Evolutionary conservation across 1,284 basidiomycete genomes (phyloP).

Genomic region (Ganoderma multipileum): DNA sequence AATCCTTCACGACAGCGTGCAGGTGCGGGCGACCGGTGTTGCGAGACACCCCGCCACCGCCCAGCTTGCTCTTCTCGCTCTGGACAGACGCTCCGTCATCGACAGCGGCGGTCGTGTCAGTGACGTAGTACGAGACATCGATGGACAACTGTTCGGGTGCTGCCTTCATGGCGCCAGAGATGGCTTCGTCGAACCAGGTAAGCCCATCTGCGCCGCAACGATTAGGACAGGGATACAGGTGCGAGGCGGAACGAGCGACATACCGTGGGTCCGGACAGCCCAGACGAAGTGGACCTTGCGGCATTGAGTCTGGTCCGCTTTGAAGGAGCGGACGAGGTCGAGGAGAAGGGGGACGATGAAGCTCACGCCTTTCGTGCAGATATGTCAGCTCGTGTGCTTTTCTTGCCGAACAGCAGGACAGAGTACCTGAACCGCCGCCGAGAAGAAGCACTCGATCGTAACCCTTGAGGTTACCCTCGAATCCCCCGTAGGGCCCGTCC

Average conservation of each 20-base stretch:
- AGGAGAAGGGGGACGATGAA: slow-evolving; percentile 40
- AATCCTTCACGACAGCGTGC: slow-evolving; percentile 29
- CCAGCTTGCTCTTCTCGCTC: slow-evolving; percentile 12
- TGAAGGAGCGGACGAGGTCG: slow-evolving; percentile 34
- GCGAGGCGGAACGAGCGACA: background rate
- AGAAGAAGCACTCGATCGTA: slow-evolving; percentile 45
- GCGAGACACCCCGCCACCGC: slow-evolving; percentile 27
- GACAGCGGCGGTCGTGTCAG: background rate
- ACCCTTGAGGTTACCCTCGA: slow-evolving; percentile 37
- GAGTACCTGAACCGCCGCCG: slow-evolving; percentile 47
- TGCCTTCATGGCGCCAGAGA: slow-evolving; percentile 16
- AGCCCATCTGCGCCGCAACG: slow-evolving; percentile 26
- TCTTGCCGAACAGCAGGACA: background rate
- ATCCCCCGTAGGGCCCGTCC: slow-evolving; percentile 50
- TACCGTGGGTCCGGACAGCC: slow-evolving; percentile 35
- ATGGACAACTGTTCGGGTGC: slow-evolving; percentile 10
- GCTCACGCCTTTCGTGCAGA: slow-evolving; percentile 34
- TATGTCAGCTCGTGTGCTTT: background rate
- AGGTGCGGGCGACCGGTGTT: slow-evolving; percentile 22
- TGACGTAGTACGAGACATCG: slow-evolving; percentile 13
- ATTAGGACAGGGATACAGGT: background rate
- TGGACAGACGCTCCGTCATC: slow-evolving; percentile 3
- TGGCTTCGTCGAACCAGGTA: slow-evolving; percentile 33
- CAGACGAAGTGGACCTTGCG: slow-evolving; percentile 36
- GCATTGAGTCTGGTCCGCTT: slow-evolving; percentile 19